A percentile compares a stretch with the other conserved stretches of the same genome.
phyloP scores from a whole-genome alignment of 2,329 filamentous ascomycete genomes.

The Talaromyces albobiverticillius region DNA sequence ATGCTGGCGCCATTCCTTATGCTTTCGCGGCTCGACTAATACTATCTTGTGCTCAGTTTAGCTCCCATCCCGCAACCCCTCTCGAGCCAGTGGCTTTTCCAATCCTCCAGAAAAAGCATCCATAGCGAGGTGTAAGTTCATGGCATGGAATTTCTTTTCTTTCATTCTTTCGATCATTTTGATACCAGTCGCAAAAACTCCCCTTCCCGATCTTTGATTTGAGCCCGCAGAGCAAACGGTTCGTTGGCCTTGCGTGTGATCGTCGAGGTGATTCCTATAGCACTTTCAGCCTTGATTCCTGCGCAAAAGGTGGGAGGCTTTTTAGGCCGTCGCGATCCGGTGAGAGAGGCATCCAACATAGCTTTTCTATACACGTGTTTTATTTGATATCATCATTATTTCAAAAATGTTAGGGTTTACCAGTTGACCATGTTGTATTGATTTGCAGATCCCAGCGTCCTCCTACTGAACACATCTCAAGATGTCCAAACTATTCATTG shows the following conservation, averaged over 20 bases:
- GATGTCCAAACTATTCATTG: slow-evolving; percentile 95
- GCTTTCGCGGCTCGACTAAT: not conserved
- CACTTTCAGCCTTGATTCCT: not conserved
- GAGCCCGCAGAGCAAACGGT: not conserved
- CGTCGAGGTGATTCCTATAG: not conserved
- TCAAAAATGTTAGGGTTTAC: slow-evolving; percentile 10
- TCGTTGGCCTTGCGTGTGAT: not conserved
- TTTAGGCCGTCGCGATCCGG: not conserved
- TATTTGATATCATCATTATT: not conserved
- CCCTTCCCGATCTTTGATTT: not conserved
- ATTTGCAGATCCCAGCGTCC: not conserved
- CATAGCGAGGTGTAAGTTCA: not conserved
- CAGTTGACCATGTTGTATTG: not conserved
- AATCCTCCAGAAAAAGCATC: not conserved
- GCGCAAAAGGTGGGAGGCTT: not conserved
- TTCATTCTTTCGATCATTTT: not conserved
- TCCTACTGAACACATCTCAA: slow-evolving; percentile 23
- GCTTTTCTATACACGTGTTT: not conserved
- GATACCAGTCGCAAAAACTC: not conserved
- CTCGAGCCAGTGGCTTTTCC: slow-evolving; percentile 12
- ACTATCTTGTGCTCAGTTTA: slow-evolving; percentile 9
- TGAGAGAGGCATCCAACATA: not conserved
- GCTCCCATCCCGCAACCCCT: slow-evolving; percentile 15
- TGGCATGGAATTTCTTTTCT: not conserved
- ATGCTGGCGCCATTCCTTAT: not conserved